Percentiles rank a stretch among this genome's conserved stretches.
phyloP scores from a whole-genome alignment of 495 filamentous ascomycete species.

The Glarea lozoyensis region DNA sequence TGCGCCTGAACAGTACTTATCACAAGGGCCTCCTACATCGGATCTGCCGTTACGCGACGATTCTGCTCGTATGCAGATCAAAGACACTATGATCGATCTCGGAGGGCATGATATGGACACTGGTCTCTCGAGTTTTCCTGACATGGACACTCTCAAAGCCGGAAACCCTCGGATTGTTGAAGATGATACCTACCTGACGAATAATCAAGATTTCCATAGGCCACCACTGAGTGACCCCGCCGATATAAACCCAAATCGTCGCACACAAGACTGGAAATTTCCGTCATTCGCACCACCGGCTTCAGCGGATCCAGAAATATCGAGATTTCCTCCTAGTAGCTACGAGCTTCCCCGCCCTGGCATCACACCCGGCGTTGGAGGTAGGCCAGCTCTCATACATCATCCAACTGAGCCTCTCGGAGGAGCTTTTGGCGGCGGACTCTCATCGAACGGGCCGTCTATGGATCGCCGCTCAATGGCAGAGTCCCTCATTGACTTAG shows the following conservation, averaged over 20 bases:
- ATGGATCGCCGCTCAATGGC: slow-evolving; percentile 9
- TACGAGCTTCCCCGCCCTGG: slow-evolving; percentile 13
- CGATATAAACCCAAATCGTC: slow-evolving; percentile 36
- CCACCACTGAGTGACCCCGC: slow-evolving; percentile 41
- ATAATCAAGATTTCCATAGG: slow-evolving; percentile 29
- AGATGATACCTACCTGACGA: slow-evolving; percentile 21
- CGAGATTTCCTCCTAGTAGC: slow-evolving; percentile 32
- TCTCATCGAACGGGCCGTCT: background rate
- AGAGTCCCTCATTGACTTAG: slow-evolving; percentile 33
- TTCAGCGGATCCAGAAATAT: slow-evolving; percentile 41
- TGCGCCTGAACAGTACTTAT: slow-evolving; percentile 21
- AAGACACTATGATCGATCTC: slow-evolving; percentile 49
- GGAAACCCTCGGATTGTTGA: slow-evolving; percentile 24
- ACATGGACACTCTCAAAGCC: slow-evolving; percentile 51
- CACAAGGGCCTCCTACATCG: slow-evolving; percentile 30
- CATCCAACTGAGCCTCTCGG: slow-evolving; percentile 39
- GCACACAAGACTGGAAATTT: slow-evolving; percentile 56
- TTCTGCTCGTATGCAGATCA: slow-evolving; percentile 37
- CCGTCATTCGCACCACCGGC: slow-evolving; percentile 39
- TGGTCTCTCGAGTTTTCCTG: slow-evolving; percentile 43
- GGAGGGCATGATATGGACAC: slow-evolving; percentile 33
- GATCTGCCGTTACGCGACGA: slow-evolving; percentile 47
- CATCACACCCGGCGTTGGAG: slow-evolving; percentile 21
- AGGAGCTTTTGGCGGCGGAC: slow-evolving; percentile 28
- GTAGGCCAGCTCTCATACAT: slow-evolving; percentile 37